A percentile compares a stretch with the other conserved stretches of the same genome.
These are phyloP conservation scores for Ascochyta pisi DNA, from an alignment of 2,329 filamentous ascomycete species.

Conservation along the genomic window DNA sequence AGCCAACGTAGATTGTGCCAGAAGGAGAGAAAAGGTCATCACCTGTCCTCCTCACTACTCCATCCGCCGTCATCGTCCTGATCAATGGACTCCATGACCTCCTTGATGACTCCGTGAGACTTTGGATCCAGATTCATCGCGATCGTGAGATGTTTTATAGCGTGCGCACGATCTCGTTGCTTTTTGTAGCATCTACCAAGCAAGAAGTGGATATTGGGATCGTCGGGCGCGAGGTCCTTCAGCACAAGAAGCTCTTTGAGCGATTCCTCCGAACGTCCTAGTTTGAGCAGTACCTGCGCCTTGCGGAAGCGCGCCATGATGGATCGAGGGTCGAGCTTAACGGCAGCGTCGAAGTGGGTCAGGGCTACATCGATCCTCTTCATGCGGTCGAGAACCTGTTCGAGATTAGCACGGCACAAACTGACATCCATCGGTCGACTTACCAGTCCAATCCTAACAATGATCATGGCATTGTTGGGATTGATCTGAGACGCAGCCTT, in stretches of 20 bases:
- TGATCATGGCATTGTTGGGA: conserved; percentile 88
- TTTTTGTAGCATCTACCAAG: conserved; percentile 78
- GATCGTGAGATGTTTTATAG: conserved; percentile 94
- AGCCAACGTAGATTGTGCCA: too few species aligned
- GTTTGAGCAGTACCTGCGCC: conserved; percentile 81
- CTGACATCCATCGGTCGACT: conserved; percentile 22
- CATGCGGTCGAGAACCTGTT: conserved; percentile 75
- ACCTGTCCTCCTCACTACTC: conserved; percentile 45
- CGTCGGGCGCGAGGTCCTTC: conserved; percentile 90
- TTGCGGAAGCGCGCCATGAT: conserved; percentile 92
- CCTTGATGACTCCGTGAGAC: conserved; percentile 93
- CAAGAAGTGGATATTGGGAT: conserved; percentile 94
- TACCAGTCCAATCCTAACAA: conserved; percentile 90
- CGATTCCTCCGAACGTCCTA: conserved; percentile 73
- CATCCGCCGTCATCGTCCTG: conserved; percentile 65
- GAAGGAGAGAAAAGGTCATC: conserved; percentile 2
- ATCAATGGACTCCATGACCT: conserved; percentile 91
- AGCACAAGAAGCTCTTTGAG: conserved; percentile 84
- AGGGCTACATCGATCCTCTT: conserved; percentile 81
- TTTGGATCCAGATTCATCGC: conserved; percentile 96
- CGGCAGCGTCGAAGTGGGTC: conserved; percentile 80
- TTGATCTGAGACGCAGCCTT: conserved; percentile 88
- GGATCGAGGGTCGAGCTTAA: conserved; percentile 79
- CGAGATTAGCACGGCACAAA: not conserved
- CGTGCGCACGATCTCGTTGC: conserved; percentile 67